These are phyloP conservation scores for Yamadazyma akitaensis DNA, from an alignment of 805 yeast genomes.

Conservation along the genomic window DNA sequence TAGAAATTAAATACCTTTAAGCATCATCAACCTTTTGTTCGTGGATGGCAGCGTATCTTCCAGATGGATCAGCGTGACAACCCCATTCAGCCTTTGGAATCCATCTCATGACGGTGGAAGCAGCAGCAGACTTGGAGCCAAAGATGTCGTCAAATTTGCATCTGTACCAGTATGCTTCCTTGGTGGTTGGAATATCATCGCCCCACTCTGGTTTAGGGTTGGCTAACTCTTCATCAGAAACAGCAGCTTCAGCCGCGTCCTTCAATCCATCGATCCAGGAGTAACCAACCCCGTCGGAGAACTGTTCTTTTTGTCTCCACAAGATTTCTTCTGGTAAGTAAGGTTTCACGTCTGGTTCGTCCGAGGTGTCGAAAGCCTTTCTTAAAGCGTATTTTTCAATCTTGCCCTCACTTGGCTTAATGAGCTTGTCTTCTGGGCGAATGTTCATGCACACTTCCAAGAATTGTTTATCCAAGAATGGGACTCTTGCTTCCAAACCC, in stretches of 20 bases:
- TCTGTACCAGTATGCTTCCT: slow-evolving; percentile 99
- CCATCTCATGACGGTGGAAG: slow-evolving; percentile 98
- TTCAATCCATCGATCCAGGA: slow-evolving; percentile 98
- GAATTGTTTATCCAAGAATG: slow-evolving; percentile 94
- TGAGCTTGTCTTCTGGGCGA: slow-evolving; percentile 88
- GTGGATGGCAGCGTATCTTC: slow-evolving; percentile 92
- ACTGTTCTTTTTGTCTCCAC: slow-evolving; percentile 99
- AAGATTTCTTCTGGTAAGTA: slow-evolving; percentile 94
- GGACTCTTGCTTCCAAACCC: slow-evolving; percentile 99
- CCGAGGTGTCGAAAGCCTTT: slow-evolving; percentile 94
- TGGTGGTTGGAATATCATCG: slow-evolving; percentile 87
- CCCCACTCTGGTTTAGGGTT: slow-evolving; percentile 97
- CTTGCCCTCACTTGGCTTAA: slow-evolving; percentile 62
- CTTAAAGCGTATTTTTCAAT: slow-evolving; percentile 96
- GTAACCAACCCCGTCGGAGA: slow-evolving; percentile 99
- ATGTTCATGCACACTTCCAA: slow-evolving; percentile 91
- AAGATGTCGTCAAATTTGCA: slow-evolving; percentile 90
- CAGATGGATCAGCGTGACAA: slow-evolving; percentile 97
- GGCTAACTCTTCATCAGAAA: slow-evolving; percentile 87
- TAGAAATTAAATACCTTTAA: background rate
- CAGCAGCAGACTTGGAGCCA: slow-evolving; percentile 72
- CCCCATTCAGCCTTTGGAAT: slow-evolving; percentile 99
- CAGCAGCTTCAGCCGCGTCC: slow-evolving; percentile 85
- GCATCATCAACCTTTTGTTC: slow-evolving; percentile 45
- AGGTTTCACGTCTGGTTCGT: slow-evolving; percentile 72